Conservation (phyloP, 139 green algal genomes). For the Chlorella sp. region DNA sequence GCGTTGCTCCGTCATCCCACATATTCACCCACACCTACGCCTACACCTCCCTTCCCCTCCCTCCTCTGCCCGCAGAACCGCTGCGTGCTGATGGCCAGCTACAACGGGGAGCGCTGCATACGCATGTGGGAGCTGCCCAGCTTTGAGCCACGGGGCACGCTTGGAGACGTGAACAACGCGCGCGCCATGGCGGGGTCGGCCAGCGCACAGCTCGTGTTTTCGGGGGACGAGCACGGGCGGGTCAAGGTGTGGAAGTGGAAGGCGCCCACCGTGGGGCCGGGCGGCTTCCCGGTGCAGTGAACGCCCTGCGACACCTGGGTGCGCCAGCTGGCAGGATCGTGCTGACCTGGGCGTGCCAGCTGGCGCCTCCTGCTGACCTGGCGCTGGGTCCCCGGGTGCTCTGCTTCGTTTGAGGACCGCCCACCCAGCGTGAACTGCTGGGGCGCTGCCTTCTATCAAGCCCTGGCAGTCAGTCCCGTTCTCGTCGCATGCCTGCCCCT, state of each 20-base stretch:
- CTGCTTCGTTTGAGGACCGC: background rate
- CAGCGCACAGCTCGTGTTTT: conserved; percentile 54
- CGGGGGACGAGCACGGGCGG: conserved; percentile 61
- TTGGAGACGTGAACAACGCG: conserved; percentile 61
- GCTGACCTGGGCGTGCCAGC: background rate
- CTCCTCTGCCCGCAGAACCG: background rate
- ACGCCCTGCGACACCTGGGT: background rate
- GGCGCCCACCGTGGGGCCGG: conserved; percentile 1
- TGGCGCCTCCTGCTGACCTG: background rate
- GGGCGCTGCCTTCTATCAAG: too few species aligned
- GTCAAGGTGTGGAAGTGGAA: conserved; percentile 81
- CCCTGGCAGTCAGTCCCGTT: background rate
- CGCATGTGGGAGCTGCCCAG: conserved; percentile 70
- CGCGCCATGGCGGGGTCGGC: conserved; percentile 51
- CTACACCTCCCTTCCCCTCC: background rate
- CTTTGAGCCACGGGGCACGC: conserved; percentile 65
- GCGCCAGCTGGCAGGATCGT: background rate
- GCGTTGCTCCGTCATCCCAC: too few species aligned
- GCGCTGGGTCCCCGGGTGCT: background rate
- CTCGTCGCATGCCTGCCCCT: background rate
- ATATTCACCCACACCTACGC: too few species aligned
- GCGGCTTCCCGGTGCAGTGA: conserved; percentile 15
- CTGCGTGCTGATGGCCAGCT: conserved; percentile 62
- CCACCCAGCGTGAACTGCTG: background rate
- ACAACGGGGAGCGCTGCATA: conserved; percentile 66